Evolutionary conservation across 371 early-diverging fungal genomes (phyloP), one percentile per base, ranked within the genome.

Genomic region (Dinochytrium kinnereticum): DNA sequence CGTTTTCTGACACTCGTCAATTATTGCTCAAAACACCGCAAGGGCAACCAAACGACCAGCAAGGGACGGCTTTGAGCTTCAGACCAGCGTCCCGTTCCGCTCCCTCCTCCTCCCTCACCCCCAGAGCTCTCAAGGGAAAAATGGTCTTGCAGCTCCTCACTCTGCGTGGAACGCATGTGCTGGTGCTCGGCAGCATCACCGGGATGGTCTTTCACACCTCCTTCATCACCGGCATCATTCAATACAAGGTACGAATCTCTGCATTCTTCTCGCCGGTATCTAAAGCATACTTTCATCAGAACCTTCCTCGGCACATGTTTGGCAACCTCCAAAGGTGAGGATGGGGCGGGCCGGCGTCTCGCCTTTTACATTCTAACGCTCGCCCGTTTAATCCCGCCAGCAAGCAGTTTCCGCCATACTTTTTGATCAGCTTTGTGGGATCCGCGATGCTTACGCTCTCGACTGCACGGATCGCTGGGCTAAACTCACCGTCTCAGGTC

Each of bases 161-260:
- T 26, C 10, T 61, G 13, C 61, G 37, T 7, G 61, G 61, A 7
- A 44, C 28, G 15, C 71, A 71, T 39, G 39, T 59, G 36, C 49
- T 71, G 24, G 36, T 33, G 31, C 40, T 71, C 10, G 59, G 44
- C 13, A 5, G 17, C 64, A 19, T 71, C 50, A 61, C 39, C 21
- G 71, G 71, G n/a, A 71, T 71, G 71, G 40, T 40, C 1, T 71
- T 57, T 36, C 59, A 71, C n/a, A 71, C 59, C 3, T 36, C 61
- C 26, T 61, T 71, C 50, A 59, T 71, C 50, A 71, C 28, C 17
- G 61, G 71, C 21, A 61, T 71, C 36, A 71, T 71, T 26, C 71
- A 71, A 39, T 71, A 51, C 64, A 71, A 71, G 71, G 61, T 61
- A 10, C 36, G 61, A n/a, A n/a, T n/a, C n/a, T n/a, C n/a, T n/a